Evolutionary conservation across 495 filamentous ascomycete species (phyloP).

Genomic region (Daldinia bambusicola): DNA sequence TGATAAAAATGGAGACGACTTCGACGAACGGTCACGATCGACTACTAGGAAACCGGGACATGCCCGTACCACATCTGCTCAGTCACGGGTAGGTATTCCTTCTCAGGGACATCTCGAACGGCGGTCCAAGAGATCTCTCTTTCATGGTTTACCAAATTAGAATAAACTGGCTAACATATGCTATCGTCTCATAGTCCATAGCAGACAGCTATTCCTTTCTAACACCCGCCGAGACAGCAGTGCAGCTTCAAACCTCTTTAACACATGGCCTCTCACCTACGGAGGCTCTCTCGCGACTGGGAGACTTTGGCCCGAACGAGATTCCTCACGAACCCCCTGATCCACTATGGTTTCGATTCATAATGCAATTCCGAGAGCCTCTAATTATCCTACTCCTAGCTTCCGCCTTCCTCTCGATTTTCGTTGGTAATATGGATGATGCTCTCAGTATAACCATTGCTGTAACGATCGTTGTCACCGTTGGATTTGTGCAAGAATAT

Average conservation of each 20-base stretch:
- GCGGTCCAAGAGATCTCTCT: neutral
- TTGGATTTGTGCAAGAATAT: constrained; percentile 97
- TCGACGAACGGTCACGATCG: constrained; percentile 48
- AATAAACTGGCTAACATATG: constrained; percentile 22
- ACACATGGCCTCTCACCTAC: constrained; percentile 79
- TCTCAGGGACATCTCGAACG: neutral
- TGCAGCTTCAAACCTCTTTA: constrained; percentile 83
- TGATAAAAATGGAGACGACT: constrained; percentile 40
- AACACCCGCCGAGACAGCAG: constrained; percentile 78
- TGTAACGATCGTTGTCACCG: constrained; percentile 95
- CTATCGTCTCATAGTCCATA: constrained; percentile 47
- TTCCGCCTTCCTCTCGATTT: constrained; percentile 87
- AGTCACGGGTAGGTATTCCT: constrained; percentile 55
- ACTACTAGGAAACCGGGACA: constrained; percentile 47
- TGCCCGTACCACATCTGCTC: constrained; percentile 56
- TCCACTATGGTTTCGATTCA: constrained; percentile 91
- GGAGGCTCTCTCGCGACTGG: constrained; percentile 80
- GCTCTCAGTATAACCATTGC: constrained; percentile 94
- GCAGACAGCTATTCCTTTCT: constrained; percentile 68
- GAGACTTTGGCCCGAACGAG: constrained; percentile 89
- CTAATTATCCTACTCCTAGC: constrained; percentile 87
- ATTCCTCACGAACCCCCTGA: constrained; percentile 93
- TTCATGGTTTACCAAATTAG: neutral
- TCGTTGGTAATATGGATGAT: constrained; percentile 96
- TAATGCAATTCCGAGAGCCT: constrained; percentile 96